Evolutionary conservation across 2,329 filamentous ascomycete genomes (phyloP), one percentile per base, ranked within the genome.

Genomic region (Nannizzia gypsea): DNA sequence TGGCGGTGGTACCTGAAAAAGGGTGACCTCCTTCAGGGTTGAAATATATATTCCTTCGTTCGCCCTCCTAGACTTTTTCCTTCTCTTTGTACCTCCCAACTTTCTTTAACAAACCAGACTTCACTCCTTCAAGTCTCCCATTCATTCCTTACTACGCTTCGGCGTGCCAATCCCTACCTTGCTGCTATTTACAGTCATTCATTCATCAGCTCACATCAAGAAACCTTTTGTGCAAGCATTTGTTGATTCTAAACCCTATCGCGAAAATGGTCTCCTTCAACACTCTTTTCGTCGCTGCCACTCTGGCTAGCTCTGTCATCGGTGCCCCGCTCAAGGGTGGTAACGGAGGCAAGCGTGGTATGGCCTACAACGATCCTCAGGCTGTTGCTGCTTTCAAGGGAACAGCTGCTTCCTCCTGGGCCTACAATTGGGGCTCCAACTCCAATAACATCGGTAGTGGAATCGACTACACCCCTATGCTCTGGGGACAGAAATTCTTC

Each of bases 381-480:
- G 64, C 70, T 38, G 67, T 74, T 9, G n/a, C 64, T 26, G 58
- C 70, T 13, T 73, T 78, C 57, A 57, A 64, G 57, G 63, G 61
- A 54, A 65, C 63, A 54, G 67, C 65, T 26, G 48, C 63, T 22
- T 66, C 75, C 57, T 68, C 69, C 44, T 78, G 76, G 76, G 73
- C 72, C 38, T 77, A 78, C 68, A 74, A 78, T 68, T 78, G 76
- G 76, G 74, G 68, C 52, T 61, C 67, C 52, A 62, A 62, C 22
- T 46, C 67, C 24, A 64, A 62, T 31, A 74, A 74, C 17, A 54
- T 38, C 4, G 62, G 74, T 3, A 67, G 62, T 3, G 67, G 68
- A 26, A 66, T 74, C 57, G 74, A 78, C 58, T 78, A 68, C 63
- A 71, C 77, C 8, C 76, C 76, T 31, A 75, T 76, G 72, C 71